These are phyloP conservation scores for Calonectria fujianensis DNA, from an alignment of 2,329 filamentous ascomycete genomes.

Conservation along the genomic window DNA sequence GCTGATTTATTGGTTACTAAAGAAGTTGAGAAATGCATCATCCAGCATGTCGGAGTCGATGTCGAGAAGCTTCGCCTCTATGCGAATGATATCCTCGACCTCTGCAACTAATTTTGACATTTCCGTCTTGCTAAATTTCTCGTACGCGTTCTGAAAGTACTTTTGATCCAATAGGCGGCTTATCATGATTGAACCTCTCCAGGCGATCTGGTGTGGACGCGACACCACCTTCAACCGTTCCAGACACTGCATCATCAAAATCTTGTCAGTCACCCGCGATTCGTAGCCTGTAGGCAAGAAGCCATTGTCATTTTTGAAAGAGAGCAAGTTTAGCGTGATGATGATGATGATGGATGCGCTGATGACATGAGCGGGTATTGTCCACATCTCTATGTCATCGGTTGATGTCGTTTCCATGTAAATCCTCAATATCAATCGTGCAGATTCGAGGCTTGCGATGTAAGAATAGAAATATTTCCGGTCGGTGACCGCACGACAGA, in stretches of 20 bases:
- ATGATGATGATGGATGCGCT: slow-evolving; percentile 6
- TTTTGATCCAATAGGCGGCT: background rate
- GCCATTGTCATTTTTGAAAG: background rate
- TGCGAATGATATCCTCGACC: slow-evolving; percentile 4
- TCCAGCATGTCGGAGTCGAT: slow-evolving; percentile 1
- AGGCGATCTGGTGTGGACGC: background rate
- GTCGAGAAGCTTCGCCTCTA: background rate
- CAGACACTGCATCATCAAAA: slow-evolving; percentile 6
- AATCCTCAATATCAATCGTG: background rate
- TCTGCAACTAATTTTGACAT: background rate
- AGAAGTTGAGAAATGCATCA: background rate
- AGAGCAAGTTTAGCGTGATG: background rate
- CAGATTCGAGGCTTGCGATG: slow-evolving; percentile 6
- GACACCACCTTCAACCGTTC: background rate
- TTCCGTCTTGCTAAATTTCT: background rate
- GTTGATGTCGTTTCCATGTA: background rate
- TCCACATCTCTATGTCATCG: slow-evolving; percentile 1
- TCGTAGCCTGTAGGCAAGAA: background rate
- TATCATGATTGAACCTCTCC: background rate
- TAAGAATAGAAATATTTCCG: background rate
- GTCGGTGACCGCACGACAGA: background rate
- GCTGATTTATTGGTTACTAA: background rate
- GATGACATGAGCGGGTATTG: background rate
- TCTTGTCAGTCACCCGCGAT: background rate
- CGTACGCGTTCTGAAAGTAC: background rate